Base-by-base conservation (phyloP, 148 eudicot genomes). In the Drosera capensis region DNA sequence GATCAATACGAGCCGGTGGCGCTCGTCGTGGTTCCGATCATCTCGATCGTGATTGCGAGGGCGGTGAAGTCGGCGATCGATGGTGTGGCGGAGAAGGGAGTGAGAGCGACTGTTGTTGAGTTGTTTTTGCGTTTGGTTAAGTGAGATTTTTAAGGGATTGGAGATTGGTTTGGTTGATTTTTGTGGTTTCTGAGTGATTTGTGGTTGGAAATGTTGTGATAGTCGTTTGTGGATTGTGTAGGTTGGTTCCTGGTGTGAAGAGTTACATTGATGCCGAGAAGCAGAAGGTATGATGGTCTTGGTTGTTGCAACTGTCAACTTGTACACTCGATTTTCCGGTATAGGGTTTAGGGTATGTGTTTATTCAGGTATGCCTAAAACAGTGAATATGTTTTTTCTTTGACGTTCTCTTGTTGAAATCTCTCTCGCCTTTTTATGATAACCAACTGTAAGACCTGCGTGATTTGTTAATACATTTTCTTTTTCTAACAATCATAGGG, bases 161-260 rank as follows among this genome's bases (percentile, higher is more conserved):
- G 9, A 14, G 15, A 11, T 48, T 28, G n/a, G 9, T 3, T 35
- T 57, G 25, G 19, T 3, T 2, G 1, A 18, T 49, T 40, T 48
- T 17, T 20, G 9, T 38, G 25, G 16, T 2, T 18, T 29, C 19
- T 46, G 2, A 20, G 31, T 1, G 20, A 14, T 50, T 7, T 23
- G 44, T 31, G 25, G 4, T 47, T 13, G 22, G 9, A 20, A 5
- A 31, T 43, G 0, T 1, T 44, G 23, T 2, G 34, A 8, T 21
- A 48, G 37, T 39, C 5, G 7, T 13, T 30, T 40, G n/a, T 38
- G 45, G 34, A 48, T 18, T 37, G 9, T 42, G 46, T 46, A 90
- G 97, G 71, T 62, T 78, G 67, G 45, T 90, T 44, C 97, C 97
- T 51, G 93, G 95, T 25, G 97, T 80, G 48, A 63, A 50, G 46